Conservation (phyloP, 2,329 filamentous ascomycete species). For the Chrysoporthe cubensis region DNA sequence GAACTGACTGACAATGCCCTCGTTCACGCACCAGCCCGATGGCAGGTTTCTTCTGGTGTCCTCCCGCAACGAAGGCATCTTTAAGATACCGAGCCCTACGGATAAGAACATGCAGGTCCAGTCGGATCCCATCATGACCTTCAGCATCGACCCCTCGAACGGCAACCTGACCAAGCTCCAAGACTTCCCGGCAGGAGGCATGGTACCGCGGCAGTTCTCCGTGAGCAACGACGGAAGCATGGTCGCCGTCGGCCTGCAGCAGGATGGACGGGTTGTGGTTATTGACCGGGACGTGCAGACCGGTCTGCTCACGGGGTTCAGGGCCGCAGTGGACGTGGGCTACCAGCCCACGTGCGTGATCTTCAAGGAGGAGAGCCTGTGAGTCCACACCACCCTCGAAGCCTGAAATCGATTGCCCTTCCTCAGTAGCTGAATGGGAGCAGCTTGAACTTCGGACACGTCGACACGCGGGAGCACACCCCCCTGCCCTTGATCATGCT, state of each 20-base stretch:
- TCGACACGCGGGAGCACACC: neutral
- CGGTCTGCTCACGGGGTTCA: slow-evolving; percentile 57
- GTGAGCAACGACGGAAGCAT: slow-evolving; percentile 67
- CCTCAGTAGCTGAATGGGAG: neutral
- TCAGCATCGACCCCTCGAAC: slow-evolving; percentile 55
- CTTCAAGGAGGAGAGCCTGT: slow-evolving; percentile 37
- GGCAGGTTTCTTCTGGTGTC: slow-evolving; percentile 68
- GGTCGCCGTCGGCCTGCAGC: slow-evolving; percentile 69
- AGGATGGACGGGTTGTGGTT: slow-evolving; percentile 59
- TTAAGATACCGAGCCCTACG: slow-evolving; percentile 49
- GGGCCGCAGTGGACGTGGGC: slow-evolving; percentile 46
- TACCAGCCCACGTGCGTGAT: slow-evolving; percentile 52
- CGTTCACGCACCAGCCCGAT: slow-evolving; percentile 52
- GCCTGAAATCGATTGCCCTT: neutral
- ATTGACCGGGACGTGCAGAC: slow-evolving; percentile 62
- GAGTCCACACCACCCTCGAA: neutral
- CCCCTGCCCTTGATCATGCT: slow-evolving; percentile 1
- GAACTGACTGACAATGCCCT: neutral
- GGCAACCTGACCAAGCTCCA: slow-evolving; percentile 61
- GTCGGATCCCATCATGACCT: slow-evolving; percentile 69
- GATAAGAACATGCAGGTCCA: slow-evolving; percentile 48
- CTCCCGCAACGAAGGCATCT: slow-evolving; percentile 65
- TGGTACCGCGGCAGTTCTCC: slow-evolving; percentile 68
- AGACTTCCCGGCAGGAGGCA: slow-evolving; percentile 66
- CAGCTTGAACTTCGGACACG: neutral